Base-by-base conservation (phyloP, 257 asterid species). In the Solanum phureja region DNA sequence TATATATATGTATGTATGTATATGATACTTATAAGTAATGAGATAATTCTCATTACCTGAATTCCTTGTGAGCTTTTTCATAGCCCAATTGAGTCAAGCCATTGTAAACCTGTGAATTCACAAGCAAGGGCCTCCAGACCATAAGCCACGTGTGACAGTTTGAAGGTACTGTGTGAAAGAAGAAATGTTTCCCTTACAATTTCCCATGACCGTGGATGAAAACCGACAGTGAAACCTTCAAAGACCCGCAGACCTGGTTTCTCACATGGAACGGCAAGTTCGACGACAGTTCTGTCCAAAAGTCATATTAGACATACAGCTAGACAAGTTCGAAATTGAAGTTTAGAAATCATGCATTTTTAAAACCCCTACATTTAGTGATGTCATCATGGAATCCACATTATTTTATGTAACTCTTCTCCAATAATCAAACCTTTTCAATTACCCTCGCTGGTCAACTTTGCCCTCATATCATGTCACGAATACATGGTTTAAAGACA, bases 181-280 rank as follows among this genome's bases (percentile, higher is more conserved):
- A 87, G 35, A 81, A 18, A 81, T 5, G 64, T 83, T 84, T 86
- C 58, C 87, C 92, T 83, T 92, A 97, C 99, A 87, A 97, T 92
- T 93, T 97, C 99, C 98, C 97, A 95, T 85, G 98, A 90, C 56
- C 98, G 93, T 74, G 98, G 98, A 92, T 95, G 96, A 92, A 94
- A 95, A 86, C 99, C 99, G 90, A 97, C 97, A 37, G 99, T 97
- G 90, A 94, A 94, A 90, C 99, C 99, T 91, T 95, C 95, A 92
- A 95, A 94, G 83, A 97, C 98, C 56, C 99, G 94, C 66, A 85
- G 92, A 81, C 98, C 98, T 34, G 94, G 95, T 91, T 94, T 91
- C 91, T 83, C 93, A 74, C 99, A 97, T 64, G 97, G 98, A 89
- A 97, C 91, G 91, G 99, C 99, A 42, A 97, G 98, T 93, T 97